Evolutionary conservation across 1,284 basidiomycete genomes (phyloP).

Genomic region (Cryptococcus sp.): DNA sequence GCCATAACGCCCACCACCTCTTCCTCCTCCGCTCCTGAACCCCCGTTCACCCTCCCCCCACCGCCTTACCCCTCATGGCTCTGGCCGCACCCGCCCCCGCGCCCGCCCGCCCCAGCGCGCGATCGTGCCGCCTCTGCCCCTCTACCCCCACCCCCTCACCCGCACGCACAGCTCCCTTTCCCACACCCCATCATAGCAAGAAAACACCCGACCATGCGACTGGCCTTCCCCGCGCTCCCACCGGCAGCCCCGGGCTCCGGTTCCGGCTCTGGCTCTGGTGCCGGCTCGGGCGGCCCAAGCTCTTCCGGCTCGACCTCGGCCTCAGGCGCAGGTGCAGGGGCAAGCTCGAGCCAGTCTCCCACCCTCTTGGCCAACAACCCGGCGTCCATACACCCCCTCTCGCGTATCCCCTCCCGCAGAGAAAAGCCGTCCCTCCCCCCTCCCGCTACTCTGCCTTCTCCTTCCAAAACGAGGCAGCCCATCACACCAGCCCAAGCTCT

Average conservation of each 20-base stretch:
- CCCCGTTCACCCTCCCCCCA: conserved; percentile 28
- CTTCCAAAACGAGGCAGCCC: not conserved
- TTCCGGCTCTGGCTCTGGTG: not conserved
- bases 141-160: not conserved
- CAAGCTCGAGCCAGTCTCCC: not conserved
- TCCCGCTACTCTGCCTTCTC: not conserved
- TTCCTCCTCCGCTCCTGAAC: conserved; percentile 12
- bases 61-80: conserved; percentile 44
- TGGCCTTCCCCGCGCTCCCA: conserved; percentile 28
- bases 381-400: conserved; percentile 3
- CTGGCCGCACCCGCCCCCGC: conserved; percentile 27
- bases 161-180: conserved; percentile 27
- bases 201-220: conserved; percentile 43
- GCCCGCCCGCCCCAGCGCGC: not conserved
- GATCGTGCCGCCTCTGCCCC: conserved; percentile 7
- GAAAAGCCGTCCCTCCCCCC: conserved; percentile 5
- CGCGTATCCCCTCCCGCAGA: conserved; percentile 15
- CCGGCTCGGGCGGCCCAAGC: too few species aligned
- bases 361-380: not conserved
- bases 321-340: too few species aligned
- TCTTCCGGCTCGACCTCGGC: too few species aligned
- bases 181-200: conserved; percentile 37
- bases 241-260: not conserved
- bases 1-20: conserved; percentile 18
- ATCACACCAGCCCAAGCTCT: not conserved